Conservation (phyloP, 2,329 filamentous ascomycete species). For the Fusarium domesticum region DNA sequence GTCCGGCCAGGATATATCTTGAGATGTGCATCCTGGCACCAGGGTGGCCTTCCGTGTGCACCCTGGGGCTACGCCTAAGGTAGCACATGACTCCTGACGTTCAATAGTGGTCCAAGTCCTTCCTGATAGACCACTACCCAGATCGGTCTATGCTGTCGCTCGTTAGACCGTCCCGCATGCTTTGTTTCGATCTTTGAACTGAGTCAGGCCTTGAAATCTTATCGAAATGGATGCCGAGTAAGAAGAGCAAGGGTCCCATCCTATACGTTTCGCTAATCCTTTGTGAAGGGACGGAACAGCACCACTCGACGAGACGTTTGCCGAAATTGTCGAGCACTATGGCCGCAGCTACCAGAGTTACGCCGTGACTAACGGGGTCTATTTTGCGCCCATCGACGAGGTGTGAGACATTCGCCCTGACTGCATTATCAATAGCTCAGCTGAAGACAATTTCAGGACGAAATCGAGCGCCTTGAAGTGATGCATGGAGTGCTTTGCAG, state of each 20-base stretch:
- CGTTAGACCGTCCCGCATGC: conserved; percentile 1
- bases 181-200: not conserved
- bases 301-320: conserved; percentile 55
- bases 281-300: conserved; percentile 45
- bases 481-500: conserved; percentile 61
- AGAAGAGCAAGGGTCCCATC: conserved; percentile 14
- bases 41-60: conserved; percentile 31
- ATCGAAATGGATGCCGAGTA: conserved; percentile 34
- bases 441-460: conserved; percentile 54
- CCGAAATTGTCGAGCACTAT: conserved; percentile 58
- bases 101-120: conserved; percentile 25
- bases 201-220: not conserved
- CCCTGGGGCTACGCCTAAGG: conserved; percentile 32
- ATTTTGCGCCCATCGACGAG: conserved; percentile 69
- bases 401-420: conserved; percentile 43
- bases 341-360: conserved; percentile 66
- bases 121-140: conserved; percentile 17
- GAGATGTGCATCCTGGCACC: conserved; percentile 25
- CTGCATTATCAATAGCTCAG: conserved; percentile 10
- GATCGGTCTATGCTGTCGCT: conserved; percentile 12
- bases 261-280: conserved; percentile 23
- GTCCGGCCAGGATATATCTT: conserved; percentile 26
- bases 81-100: conserved; percentile 31
- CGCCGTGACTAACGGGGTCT: conserved; percentile 61
- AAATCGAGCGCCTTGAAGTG: conserved; percentile 61